These are phyloP conservation scores for Backusella liffmaniae DNA, from an alignment of 192 early-diverging fungal genomes.

Conservation along the genomic window DNA sequence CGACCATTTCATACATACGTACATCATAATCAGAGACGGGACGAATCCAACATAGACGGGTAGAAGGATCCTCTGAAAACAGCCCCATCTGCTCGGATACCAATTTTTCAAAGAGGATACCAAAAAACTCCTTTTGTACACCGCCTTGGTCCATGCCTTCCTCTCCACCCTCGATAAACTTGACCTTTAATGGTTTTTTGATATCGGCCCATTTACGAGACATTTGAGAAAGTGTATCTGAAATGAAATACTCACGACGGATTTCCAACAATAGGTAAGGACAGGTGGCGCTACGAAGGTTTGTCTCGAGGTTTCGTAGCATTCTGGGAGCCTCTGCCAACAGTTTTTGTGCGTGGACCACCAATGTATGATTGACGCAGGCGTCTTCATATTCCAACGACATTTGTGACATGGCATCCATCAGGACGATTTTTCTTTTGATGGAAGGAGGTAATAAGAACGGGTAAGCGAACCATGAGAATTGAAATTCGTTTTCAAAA, in stretches of 20 bases:
- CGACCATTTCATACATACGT: slow-evolving; percentile 77
- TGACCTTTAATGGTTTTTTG: slow-evolving; percentile 82
- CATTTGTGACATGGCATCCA: slow-evolving; percentile 80
- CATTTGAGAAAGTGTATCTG: slow-evolving; percentile 78
- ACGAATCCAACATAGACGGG: slow-evolving; percentile 78
- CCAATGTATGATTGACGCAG: slow-evolving; percentile 76
- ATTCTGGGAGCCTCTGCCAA: slow-evolving; percentile 50
- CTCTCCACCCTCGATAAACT: slow-evolving; percentile 87
- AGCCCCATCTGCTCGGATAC: slow-evolving; percentile 74
- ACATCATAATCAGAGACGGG: slow-evolving; percentile 29
- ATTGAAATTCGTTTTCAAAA: slow-evolving; percentile 43
- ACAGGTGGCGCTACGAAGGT: slow-evolving; percentile 57
- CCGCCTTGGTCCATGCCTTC: slow-evolving; percentile 96
- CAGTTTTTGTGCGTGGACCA: slow-evolving; percentile 71
- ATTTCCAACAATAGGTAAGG: slow-evolving; percentile 85
- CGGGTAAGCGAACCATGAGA: slow-evolving; percentile 70
- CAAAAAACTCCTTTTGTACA: slow-evolving; percentile 95
- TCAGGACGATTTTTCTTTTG: slow-evolving; percentile 69
- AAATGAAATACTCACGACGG: slow-evolving; percentile 63
- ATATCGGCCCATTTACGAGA: slow-evolving; percentile 58
- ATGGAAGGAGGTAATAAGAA: slow-evolving; percentile 67
- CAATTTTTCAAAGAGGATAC: slow-evolving; percentile 70
- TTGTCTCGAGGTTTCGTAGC: slow-evolving; percentile 52
- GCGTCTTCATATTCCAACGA: slow-evolving; percentile 78
- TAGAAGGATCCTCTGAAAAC: slow-evolving; percentile 63